Evolutionary conservation across 2,329 filamentous ascomycete species (phyloP).

Genomic region (Aspergillus pseudonomiae): DNA sequence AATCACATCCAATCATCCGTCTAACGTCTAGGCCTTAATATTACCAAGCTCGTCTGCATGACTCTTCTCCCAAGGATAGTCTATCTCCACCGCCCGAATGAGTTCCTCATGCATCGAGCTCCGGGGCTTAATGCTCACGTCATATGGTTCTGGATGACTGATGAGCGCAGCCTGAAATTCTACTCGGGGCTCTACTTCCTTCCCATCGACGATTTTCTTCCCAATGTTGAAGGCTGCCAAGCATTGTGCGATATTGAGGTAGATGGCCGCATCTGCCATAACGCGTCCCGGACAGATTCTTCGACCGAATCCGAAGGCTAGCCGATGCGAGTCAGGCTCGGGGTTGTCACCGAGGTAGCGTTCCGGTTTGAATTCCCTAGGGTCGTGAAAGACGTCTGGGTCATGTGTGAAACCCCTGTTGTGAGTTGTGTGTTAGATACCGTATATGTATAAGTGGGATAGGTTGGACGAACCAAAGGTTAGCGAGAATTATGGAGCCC

Average conservation of each 20-base stretch:
- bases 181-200: conserved; percentile 15
- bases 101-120: conserved; percentile 14
- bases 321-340: conserved; percentile 41
- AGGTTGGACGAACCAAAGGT: conserved; percentile 36
- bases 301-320: conserved; percentile 28
- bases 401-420: conserved; percentile 47
- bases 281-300: conserved; percentile 25
- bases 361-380: conserved; percentile 47
- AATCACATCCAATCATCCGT: neutral
- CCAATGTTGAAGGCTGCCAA: conserved; percentile 23
- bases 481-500: conserved; percentile 38
- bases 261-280: conserved; percentile 24
- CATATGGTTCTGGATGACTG: conserved; percentile 12
- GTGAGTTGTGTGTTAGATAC: neutral
- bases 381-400: conserved; percentile 37
- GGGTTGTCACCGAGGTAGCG: conserved; percentile 41
- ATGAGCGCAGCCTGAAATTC: conserved; percentile 21
- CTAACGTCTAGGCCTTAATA: neutral
- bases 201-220: conserved; percentile 18
- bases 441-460: too few species aligned
- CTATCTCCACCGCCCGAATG: conserved; percentile 12
- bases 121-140: conserved; percentile 16
- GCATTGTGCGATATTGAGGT: conserved; percentile 20
- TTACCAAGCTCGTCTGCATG: conserved; percentile 12
- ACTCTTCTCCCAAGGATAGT: conserved; percentile 18